phyloP scores from a whole-genome alignment of 2,329 filamentous ascomycete species.

The Grosmannia penicillata region DNA sequence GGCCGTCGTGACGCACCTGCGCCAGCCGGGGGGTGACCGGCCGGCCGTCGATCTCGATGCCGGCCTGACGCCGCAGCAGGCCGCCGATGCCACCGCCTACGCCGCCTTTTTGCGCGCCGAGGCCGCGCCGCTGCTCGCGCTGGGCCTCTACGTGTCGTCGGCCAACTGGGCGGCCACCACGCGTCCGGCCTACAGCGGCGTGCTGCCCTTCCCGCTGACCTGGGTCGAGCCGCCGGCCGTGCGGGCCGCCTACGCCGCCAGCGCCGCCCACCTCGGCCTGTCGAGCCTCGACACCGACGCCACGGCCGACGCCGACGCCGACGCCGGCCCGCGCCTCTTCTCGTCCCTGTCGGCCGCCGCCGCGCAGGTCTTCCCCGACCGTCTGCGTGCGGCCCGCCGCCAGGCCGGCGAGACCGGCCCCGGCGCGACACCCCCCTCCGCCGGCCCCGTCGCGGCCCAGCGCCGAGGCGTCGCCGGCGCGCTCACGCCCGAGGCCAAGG shows the following conservation, averaged over 20 bases:
- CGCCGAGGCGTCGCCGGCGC: constrained; percentile 39
- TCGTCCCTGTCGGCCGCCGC: constrained; percentile 6
- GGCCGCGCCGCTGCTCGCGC: constrained; percentile 65
- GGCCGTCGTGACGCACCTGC: constrained; percentile 43
- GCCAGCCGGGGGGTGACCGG: background rate
- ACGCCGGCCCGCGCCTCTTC: constrained; percentile 21
- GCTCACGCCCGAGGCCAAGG: constrained; percentile 55
- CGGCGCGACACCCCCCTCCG: background rate
- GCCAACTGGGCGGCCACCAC: constrained; percentile 72
- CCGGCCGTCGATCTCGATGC: constrained; percentile 20
- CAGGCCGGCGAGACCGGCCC: background rate
- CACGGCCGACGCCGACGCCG: constrained; percentile 16
- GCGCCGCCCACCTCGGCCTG: constrained; percentile 56
- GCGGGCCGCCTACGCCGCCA: constrained; percentile 52
- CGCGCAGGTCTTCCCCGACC: constrained; percentile 8
- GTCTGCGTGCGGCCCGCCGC: constrained; percentile 2
- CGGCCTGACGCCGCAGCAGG: constrained; percentile 22
- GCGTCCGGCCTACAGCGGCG: constrained; percentile 62
- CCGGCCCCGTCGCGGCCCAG: background rate
- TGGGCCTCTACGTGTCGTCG: constrained; percentile 80
- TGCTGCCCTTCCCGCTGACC: constrained; percentile 76
- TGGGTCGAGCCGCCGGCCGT: constrained; percentile 70
- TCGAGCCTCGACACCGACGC: constrained; percentile 47
- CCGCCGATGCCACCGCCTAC: constrained; percentile 35
- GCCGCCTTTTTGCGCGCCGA: constrained; percentile 59